These are phyloP conservation scores for Aristolochia contorta DNA, from an alignment of 164 flowering plant genomes.

Conservation along the genomic window DNA sequence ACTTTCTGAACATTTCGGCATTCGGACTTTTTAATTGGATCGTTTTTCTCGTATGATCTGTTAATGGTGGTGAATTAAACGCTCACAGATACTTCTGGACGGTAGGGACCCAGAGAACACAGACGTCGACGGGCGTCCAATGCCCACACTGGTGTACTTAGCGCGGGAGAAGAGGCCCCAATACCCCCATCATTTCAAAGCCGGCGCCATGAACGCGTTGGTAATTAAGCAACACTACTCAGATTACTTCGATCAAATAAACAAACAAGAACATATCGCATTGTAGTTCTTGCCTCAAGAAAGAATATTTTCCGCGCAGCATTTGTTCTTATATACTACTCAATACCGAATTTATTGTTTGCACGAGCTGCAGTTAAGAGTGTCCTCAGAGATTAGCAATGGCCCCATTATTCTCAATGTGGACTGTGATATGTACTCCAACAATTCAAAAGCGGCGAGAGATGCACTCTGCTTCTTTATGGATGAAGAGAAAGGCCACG, in stretches of 20 bases:
- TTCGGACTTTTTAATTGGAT: no score
- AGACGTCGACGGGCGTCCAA: conserved; percentile 25
- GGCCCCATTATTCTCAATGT: conserved; percentile 27
- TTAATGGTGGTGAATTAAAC: not conserved
- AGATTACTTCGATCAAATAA: not conserved
- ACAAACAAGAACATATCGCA: no score
- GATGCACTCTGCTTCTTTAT: conserved; percentile 31
- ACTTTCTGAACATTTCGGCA: no score
- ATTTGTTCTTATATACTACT: no score
- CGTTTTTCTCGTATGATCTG: not conserved
- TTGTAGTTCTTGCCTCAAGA: no score
- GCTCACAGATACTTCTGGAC: conserved; percentile 31
- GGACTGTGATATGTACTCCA: conserved; percentile 37
- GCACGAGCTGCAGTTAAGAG: conserved; percentile 20
- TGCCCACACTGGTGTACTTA: conserved; percentile 46
- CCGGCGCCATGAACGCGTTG: conserved; percentile 52
- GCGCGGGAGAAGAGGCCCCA: conserved; percentile 48
- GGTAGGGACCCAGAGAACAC: conserved; percentile 23
- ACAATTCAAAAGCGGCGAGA: conserved; percentile 24
- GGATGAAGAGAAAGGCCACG: conserved; percentile 27
- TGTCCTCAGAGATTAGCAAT: conserved; percentile 26
- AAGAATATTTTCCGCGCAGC: no score
- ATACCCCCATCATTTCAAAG: conserved; percentile 43
- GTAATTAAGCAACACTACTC: conserved; percentile 19
- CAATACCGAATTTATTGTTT: no score